Percentiles rank a stretch among this genome's conserved stretches.
Conservation (phyloP, 202 grass and related monocot genomes). For the Setaria italica region DNA sequence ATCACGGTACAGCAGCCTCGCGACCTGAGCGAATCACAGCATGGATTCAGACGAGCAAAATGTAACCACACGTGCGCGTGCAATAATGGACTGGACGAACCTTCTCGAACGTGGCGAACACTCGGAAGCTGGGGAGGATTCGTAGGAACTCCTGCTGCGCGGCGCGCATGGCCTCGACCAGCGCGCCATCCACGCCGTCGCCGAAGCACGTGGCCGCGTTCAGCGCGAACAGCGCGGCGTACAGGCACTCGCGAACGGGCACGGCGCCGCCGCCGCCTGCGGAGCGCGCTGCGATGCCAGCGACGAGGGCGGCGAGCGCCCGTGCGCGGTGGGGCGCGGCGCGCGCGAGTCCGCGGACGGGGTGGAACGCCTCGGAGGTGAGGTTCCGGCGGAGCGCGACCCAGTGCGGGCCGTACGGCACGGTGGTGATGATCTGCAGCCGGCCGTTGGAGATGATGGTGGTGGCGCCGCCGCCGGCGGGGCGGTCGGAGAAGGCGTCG, state of each 20-base stretch:
- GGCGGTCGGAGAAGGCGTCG: conserved; percentile 32
- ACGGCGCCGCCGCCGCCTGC: background rate
- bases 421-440: conserved; percentile 27
- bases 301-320: conserved; percentile 20
- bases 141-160: conserved; percentile 29
- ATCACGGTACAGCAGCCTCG: conserved; percentile 19
- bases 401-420: conserved; percentile 35
- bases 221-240: conserved; percentile 33
- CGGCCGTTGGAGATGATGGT: conserved; percentile 15
- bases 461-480: background rate
- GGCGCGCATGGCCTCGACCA: background rate
- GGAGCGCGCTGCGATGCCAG: conserved; percentile 2
- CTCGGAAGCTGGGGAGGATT: conserved; percentile 12
- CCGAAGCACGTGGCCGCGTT: conserved; percentile 40
- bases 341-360: conserved; percentile 21
- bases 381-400: conserved; percentile 38
- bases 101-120: conserved; percentile 30
- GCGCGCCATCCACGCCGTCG: conserved; percentile 6
- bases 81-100: background rate
- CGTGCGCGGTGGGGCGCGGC: background rate
- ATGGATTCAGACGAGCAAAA: background rate
- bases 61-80: background rate
- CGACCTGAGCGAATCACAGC: background rate
- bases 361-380: conserved; percentile 40
- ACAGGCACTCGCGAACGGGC: conserved; percentile 28